Evolutionary conservation across 495 filamentous ascomycete genomes (phyloP).

Genomic region (Penicillium mononematosum): DNA sequence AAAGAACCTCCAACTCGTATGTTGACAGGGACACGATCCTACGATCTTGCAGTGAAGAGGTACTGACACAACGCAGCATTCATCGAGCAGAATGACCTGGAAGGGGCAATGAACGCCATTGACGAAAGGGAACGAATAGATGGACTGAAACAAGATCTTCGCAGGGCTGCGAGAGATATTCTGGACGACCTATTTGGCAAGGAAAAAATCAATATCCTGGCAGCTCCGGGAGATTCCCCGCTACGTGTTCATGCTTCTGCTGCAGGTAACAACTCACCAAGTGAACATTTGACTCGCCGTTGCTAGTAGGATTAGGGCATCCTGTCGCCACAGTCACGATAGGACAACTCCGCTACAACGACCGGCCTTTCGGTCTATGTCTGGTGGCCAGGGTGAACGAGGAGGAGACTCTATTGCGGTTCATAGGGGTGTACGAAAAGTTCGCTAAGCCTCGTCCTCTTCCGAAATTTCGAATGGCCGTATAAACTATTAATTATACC

Average conservation of each 20-base stretch:
- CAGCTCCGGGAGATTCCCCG: constrained; percentile 29
- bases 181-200: constrained; percentile 21
- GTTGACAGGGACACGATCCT: too few species aligned
- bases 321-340: constrained; percentile 36
- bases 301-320: constrained; percentile 23
- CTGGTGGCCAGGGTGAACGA: constrained; percentile 23
- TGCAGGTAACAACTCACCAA: constrained; percentile 17
- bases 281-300: background rate
- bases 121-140: constrained; percentile 15
- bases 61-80: too few species aligned
- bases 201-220: constrained; percentile 28
- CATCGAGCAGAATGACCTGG: too few species aligned
- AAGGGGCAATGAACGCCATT: constrained; percentile 15
- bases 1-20: too few species aligned
- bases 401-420: constrained; percentile 28
- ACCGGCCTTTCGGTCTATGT: constrained; percentile 34
- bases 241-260: constrained; percentile 32
- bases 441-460: constrained; percentile 23
- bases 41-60: too few species aligned
- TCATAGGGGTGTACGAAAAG: constrained; percentile 29
- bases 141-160: constrained; percentile 14
- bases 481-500: background rate
- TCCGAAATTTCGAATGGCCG: background rate
- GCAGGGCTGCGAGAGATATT: constrained; percentile 10
- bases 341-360: constrained; percentile 33